Percentiles rank a stretch among this genome's conserved stretches.
These are phyloP conservation scores for Crithidia thermophila DNA, from an alignment of 208 protist species.

Conservation along the genomic window DNA sequence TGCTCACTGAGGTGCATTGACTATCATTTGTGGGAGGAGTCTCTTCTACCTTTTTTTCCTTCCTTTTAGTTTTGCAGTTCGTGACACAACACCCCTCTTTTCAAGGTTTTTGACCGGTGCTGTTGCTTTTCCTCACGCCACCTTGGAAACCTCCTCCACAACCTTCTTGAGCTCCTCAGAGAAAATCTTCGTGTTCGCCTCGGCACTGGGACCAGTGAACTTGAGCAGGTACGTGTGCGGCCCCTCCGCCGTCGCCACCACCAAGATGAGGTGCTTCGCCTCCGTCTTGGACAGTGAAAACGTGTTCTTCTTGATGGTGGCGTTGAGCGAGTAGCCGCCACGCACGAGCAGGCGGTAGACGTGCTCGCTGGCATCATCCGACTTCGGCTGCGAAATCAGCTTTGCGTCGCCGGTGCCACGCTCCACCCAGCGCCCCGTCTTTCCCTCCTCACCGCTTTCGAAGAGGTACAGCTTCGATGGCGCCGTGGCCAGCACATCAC, in stretches of 20 bases:
- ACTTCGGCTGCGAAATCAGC: conserved; percentile 45
- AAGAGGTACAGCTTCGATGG: conserved; percentile 72
- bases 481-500: conserved; percentile 54
- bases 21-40: too few species aligned
- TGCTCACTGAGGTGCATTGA: too few species aligned
- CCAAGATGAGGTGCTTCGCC: conserved; percentile 59
- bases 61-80: neutral
- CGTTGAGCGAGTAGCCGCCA: conserved; percentile 83
- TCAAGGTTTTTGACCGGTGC: neutral
- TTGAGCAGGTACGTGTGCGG: conserved; percentile 67
- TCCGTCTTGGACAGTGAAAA: conserved; percentile 55
- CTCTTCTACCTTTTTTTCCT: neutral
- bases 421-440: conserved; percentile 58
- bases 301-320: conserved; percentile 39
- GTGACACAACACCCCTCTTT: too few species aligned
- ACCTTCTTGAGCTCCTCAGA: conserved; percentile 50
- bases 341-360: conserved; percentile 79
- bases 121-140: neutral
- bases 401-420: conserved; percentile 73
- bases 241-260: conserved; percentile 34
- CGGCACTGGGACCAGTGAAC: conserved; percentile 61
- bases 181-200: conserved; percentile 54
- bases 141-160: conserved; percentile 12
- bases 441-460: conserved; percentile 47
- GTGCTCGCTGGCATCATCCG: conserved; percentile 14